Percentiles rank a stretch among this genome's conserved stretches.
These are phyloP conservation scores for Metschnikowia matae DNA, from an alignment of 805 yeast genomes.

Conservation along the genomic window DNA sequence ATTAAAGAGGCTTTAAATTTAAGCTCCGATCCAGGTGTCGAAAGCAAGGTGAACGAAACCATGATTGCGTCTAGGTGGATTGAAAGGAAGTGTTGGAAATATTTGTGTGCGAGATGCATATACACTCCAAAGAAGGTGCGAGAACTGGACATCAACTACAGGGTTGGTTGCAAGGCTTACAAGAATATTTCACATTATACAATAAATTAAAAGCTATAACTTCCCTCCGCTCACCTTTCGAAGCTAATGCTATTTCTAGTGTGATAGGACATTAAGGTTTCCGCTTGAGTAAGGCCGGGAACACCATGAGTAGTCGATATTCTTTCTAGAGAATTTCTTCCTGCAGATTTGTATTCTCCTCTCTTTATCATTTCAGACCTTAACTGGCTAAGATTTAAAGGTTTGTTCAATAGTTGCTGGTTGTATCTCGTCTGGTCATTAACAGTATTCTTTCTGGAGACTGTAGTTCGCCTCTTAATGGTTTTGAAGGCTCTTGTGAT, in stretches of 20 bases:
- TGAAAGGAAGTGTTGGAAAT: neutral
- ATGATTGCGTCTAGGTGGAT: slow-evolving; percentile 15
- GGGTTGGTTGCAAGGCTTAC: neutral
- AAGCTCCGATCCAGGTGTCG: slow-evolving; percentile 20
- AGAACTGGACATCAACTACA: neutral
- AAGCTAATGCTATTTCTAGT: slow-evolving; percentile 37
- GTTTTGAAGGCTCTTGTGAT: slow-evolving; percentile 27
- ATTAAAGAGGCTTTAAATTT: slow-evolving; percentile 47
- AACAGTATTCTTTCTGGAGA: slow-evolving; percentile 19
- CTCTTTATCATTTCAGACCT: slow-evolving; percentile 35
- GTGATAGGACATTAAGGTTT: slow-evolving; percentile 42
- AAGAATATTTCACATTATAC: neutral
- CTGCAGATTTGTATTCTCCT: slow-evolving; percentile 34
- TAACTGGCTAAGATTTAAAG: slow-evolving; percentile 31
- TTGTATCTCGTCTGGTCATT: slow-evolving; percentile 20
- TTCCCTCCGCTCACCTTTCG: slow-evolving; percentile 11
- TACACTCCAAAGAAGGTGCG: neutral
- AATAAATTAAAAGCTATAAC: neutral
- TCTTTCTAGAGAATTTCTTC: slow-evolving; percentile 36
- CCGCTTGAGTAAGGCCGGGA: slow-evolving; percentile 49
- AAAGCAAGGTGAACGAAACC: slow-evolving; percentile 36
- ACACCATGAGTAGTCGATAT: slow-evolving; percentile 44
- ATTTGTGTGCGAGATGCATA: neutral
- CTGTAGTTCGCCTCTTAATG: slow-evolving; percentile 31
- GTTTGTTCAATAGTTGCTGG: slow-evolving; percentile 27